Conservation (phyloP, 345 rosid genomes). For the Brassica incana region DNA sequence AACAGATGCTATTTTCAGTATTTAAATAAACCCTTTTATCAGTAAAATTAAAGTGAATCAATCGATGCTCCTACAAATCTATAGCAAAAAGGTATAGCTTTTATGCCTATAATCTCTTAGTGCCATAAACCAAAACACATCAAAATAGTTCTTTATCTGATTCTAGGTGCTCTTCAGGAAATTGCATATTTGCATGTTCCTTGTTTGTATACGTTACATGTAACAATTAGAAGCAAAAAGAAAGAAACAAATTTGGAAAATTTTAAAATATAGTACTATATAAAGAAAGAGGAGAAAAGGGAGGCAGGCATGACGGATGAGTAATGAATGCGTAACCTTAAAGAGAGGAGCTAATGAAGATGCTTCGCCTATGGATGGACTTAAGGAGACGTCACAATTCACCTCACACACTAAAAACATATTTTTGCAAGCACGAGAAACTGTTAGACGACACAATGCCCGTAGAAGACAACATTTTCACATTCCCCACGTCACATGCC, state of each 20-base stretch:
- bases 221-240: not conserved
- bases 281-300: not conserved
- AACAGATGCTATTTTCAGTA: not conserved
- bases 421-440: constrained; percentile 35
- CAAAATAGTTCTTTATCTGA: not conserved
- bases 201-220: constrained; percentile 9
- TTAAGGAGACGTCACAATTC: constrained; percentile 39
- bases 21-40: not conserved
- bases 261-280: not conserved
- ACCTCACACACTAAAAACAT: constrained; percentile 27
- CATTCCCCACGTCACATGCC: constrained; percentile 41
- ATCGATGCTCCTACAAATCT: not conserved
- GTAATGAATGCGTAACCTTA: constrained; percentile 43
- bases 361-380: constrained; percentile 32
- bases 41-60: not conserved
- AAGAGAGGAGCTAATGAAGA: constrained; percentile 42
- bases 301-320: constrained; percentile 29
- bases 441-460: constrained; percentile 19
- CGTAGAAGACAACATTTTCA: constrained; percentile 24
- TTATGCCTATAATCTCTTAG: not conserved
- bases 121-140: not conserved
- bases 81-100: not conserved
- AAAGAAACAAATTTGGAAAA: not conserved
- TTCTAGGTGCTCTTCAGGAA: not conserved
- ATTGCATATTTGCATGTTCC: constrained; percentile 1